Base-by-base conservation (phyloP, 2,329 filamentous ascomycete species). In the Neodidymelliopsis sp. region DNA sequence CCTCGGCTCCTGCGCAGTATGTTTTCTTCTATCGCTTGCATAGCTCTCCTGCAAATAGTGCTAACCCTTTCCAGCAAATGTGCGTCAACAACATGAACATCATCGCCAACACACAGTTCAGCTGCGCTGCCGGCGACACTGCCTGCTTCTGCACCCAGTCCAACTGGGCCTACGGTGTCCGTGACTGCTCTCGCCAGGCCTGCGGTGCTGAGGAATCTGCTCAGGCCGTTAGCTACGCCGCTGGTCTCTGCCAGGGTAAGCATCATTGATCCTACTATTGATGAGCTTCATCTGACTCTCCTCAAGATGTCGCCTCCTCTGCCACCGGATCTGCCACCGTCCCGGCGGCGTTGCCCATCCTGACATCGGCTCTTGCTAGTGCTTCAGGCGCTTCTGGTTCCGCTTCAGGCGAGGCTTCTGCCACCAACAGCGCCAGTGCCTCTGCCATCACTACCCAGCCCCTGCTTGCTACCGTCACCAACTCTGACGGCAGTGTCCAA, bases 61-160 rank as follows among this genome's bases (percentile, higher is more conserved):
- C 56, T 60, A 56, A 60, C 35, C 4, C 11, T 10, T 25, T 36
- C 4, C 52, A 74, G 71, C 67, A 69, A 66, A 62, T 65, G 23
- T 80, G 77, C 55, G 63, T 78, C 60, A 71, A 55, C 68, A 78
- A 77, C 74, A 79, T 80, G 77, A 56, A 77, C 50, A 51, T 19
- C 27, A 70, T 75, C 49, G 75, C 75, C 43, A 50, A 62, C 36
- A 52, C 60, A 22, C 6, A 64, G 15, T 76, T 79, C 54, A 73
- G 72, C 48, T 80, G 78, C 62, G 16, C 55, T 12, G 13, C 49
- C 10, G 63, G 64, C 11, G 75, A 79, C 56, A 53, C 66, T 24
- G 45, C 49, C 41, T 80, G 77, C 71, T 73, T 77, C 50, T 80
- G 78, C 71, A 57, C 51, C n/a, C 69, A 77, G 45, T 51, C 49